These are phyloP conservation scores for Aschersonia sp. DNA, from an alignment of 2,329 filamentous ascomycete genomes.

Conservation along the genomic window DNA sequence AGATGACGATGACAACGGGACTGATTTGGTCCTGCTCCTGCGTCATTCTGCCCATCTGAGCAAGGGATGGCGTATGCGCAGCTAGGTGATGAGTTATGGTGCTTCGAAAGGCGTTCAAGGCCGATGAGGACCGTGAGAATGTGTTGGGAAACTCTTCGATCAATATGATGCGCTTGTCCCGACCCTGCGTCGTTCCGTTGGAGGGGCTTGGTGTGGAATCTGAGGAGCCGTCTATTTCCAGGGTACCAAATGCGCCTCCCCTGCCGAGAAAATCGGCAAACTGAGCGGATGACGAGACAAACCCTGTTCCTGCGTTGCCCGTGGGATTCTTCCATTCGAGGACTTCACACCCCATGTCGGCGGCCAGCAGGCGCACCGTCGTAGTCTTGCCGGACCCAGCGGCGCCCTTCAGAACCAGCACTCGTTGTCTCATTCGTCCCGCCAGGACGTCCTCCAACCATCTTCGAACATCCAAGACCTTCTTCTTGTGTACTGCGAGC, in stretches of 20 bases:
- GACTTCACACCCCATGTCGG: conserved; percentile 61
- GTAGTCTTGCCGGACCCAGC: conserved; percentile 91
- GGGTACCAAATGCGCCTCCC: conserved; percentile 63
- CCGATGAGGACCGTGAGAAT: conserved; percentile 49
- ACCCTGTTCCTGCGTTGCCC: conserved; percentile 42
- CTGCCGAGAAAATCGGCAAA: conserved; percentile 87
- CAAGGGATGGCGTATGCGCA: conserved; percentile 43
- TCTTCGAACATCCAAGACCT: conserved; percentile 68
- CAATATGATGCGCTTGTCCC: conserved; percentile 44
- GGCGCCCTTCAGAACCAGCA: conserved; percentile 77
- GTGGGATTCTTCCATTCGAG: conserved; percentile 85
- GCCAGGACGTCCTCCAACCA: conserved; percentile 68
- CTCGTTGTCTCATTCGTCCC: conserved; percentile 50
- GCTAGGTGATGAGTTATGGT: conserved; percentile 64
- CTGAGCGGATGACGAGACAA: conserved; percentile 57
- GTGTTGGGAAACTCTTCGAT: conserved; percentile 76
- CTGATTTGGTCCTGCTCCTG: conserved; percentile 32
- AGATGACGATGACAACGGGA: conserved; percentile 80
- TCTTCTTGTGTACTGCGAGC: conserved; percentile 87
- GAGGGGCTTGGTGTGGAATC: conserved; percentile 12
- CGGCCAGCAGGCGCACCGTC: conserved; percentile 64
- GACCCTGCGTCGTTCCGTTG: conserved; percentile 7
- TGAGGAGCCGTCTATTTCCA: conserved; percentile 31
- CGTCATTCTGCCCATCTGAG: conserved; percentile 26
- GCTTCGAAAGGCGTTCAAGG: conserved; percentile 57